A percentile compares a stretch with the other conserved stretches of the same genome.
Evolutionary conservation across 1,284 basidiomycete genomes (phyloP).

Genomic region (Peniophora sp.): DNA sequence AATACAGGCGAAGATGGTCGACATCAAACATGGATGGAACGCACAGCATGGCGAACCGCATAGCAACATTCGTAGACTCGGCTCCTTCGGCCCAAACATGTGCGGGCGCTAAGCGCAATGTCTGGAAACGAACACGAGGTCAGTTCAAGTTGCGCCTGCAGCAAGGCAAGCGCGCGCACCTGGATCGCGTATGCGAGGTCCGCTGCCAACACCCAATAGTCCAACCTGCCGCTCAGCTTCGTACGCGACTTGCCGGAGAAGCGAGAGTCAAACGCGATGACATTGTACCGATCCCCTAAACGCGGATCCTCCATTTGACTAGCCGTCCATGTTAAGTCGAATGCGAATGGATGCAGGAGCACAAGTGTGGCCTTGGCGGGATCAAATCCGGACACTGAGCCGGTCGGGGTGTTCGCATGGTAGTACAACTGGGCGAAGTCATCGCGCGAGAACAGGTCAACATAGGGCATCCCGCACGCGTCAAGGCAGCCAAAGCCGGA

Average conservation of each 20-base stretch:
- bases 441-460: slow-evolving; percentile 50
- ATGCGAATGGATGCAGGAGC: slow-evolving; percentile 56
- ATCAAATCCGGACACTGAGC: slow-evolving; percentile 57
- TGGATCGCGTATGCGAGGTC: slow-evolving; percentile 60
- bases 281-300: slow-evolving; percentile 46
- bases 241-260: slow-evolving; percentile 48
- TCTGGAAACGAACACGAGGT: slow-evolving; percentile 24
- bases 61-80: slow-evolving; percentile 40
- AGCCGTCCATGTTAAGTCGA: slow-evolving; percentile 60
- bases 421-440: slow-evolving; percentile 68
- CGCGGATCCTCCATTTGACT: slow-evolving; percentile 59
- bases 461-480: slow-evolving; percentile 45
- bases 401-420: slow-evolving; percentile 45
- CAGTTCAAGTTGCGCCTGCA: neutral
- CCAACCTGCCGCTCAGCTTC: slow-evolving; percentile 46
- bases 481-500: neutral
- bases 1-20: slow-evolving; percentile 3
- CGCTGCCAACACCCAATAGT: slow-evolving; percentile 68
- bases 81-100: slow-evolving; percentile 63
- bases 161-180: slow-evolving; percentile 26
- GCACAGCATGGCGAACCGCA: slow-evolving; percentile 57
- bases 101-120: slow-evolving; percentile 50
- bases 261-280: slow-evolving; percentile 67
- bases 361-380: slow-evolving; percentile 56
- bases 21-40: slow-evolving; percentile 18